Percentiles rank a stretch among this genome's conserved stretches.
Conservation (phyloP, 1,284 basidiomycete species). For the Trichosporon inkin region DNA sequence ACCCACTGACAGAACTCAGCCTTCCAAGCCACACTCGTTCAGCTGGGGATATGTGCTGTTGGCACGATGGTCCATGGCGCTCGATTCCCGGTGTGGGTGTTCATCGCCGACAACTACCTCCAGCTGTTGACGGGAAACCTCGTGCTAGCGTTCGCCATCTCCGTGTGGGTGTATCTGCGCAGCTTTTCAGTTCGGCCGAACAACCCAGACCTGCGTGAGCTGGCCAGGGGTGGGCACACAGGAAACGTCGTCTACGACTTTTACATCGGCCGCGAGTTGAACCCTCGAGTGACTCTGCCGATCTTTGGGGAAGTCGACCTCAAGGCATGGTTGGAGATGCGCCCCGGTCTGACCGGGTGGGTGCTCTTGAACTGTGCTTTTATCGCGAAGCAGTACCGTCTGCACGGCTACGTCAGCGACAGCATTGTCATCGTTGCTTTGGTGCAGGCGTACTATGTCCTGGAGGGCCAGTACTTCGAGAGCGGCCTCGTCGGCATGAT, state of each 20-base stretch:
- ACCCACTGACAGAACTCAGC: background rate
- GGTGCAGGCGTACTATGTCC: conserved; percentile 9
- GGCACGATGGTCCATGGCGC: conserved; percentile 9
- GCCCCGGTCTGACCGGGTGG: conserved; percentile 16
- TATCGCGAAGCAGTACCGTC: conserved; percentile 13
- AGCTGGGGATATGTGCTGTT: conserved; percentile 7
- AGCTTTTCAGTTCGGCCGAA: conserved; percentile 9
- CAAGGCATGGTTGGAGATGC: conserved; percentile 29
- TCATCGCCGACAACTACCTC: conserved; percentile 11
- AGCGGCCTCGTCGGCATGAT: conserved; percentile 13
- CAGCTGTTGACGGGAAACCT: conserved; percentile 9
- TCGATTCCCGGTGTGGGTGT: conserved; percentile 11
- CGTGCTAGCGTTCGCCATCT: conserved; percentile 6
- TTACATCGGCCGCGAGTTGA: conserved; percentile 14
- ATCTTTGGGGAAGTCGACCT: conserved; percentile 24
- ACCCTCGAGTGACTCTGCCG: conserved; percentile 12
- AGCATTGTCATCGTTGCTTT: conserved; percentile 11
- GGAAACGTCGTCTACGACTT: conserved; percentile 15
- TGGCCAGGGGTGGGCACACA: conserved; percentile 8
- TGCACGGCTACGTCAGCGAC: conserved; percentile 13
- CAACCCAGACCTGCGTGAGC: conserved; percentile 12
- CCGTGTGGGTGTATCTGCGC: conserved; percentile 7
- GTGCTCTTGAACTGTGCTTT: conserved; percentile 10
- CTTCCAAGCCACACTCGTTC: conserved; percentile 2
- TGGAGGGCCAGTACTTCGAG: conserved; percentile 14